Evolutionary conservation across 2,329 filamentous ascomycete genomes (phyloP).

Genomic region (Fusarium keratoplasticum): DNA sequence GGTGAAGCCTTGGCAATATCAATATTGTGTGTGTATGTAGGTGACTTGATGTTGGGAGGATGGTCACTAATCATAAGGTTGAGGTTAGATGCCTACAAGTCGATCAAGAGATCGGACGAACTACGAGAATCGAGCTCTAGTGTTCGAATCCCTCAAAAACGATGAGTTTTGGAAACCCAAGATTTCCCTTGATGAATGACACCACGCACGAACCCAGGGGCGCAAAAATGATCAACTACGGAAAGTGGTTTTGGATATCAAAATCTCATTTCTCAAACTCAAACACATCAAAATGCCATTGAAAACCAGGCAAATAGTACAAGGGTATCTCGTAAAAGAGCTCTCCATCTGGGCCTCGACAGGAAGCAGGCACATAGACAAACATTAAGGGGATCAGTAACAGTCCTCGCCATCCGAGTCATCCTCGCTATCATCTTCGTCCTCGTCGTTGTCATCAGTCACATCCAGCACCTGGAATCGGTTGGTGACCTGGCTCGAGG

Average conservation of each 20-base stretch:
- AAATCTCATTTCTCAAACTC: not conserved
- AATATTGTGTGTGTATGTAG: not conserved
- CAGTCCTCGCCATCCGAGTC: conserved; percentile 38
- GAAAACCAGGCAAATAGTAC: not conserved
- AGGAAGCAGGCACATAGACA: not conserved
- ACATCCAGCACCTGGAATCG: conserved; percentile 71
- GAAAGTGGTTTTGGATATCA: not conserved
- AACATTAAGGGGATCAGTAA: conserved; percentile 4
- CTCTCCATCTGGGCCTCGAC: not conserved
- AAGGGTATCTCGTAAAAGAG: not conserved
- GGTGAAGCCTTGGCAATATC: not conserved
- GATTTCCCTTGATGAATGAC: not conserved
- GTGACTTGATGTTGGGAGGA: not conserved
- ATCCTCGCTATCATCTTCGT: conserved; percentile 49
- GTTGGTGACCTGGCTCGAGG: conserved; percentile 60
- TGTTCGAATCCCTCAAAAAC: not conserved
- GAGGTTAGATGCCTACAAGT: not conserved
- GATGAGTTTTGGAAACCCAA: not conserved
- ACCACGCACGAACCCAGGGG: not conserved
- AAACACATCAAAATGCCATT: not conserved
- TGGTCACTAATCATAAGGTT: not conserved
- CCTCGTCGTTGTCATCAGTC: conserved; percentile 54
- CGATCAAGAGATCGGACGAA: not conserved
- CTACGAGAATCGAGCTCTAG: not conserved
- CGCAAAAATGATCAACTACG: not conserved